Base-by-base conservation (phyloP, 176 grass and related monocot genomes). In the Miscanthus lutarioriparius region DNA sequence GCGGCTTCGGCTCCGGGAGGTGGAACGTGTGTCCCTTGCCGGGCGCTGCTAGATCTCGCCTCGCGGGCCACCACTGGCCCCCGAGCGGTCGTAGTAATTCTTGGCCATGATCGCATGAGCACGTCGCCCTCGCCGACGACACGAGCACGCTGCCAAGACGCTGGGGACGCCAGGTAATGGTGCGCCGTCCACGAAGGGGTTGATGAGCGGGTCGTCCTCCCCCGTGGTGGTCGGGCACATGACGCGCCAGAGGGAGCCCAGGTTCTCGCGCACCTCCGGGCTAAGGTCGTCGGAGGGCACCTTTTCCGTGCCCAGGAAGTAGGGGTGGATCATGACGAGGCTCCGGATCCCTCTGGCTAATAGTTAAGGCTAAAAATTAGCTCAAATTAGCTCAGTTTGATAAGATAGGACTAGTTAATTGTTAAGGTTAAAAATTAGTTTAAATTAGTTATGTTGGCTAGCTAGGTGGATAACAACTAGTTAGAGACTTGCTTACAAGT, bases 281-380 rank as follows among this genome's bases (percentile, higher is more conserved):
- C 74, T 48, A 4, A 86, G 84, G 12, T 87, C 88, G 75, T 90
- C 88, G 68, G 88, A 90, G 68, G 47, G 47, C 84, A 87, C 88
- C 74, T 79, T 79, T 39, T 84, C 53, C 22, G 72, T 88, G 11
- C 94, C 94, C 22, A 93, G 82, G 76, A 97, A 97, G 85, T 91
- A 97, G 2, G 94, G 94, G 86, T 97, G 91, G 69, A 97, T 89
- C 84, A 94, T 79, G 30, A 89, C 82, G 81, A 88, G 83, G 16
- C 91, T 89, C 20, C 81, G 83, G 68, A 94, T 87, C 62, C 75
- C n/a, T n/a, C n/a, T n/a, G n/a, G n/a, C n/a, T n/a, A n/a, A n/a
- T n/a, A n/a, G n/a, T n/a, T n/a, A n/a, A n/a, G n/a, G n/a, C n/a
- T n/a, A n/a, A n/a, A n/a, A n/a, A n/a, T n/a, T n/a, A n/a, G n/a